Evolutionary conservation across 139 green algal species (phyloP).

Genomic region (Volvox reticuliferus): DNA sequence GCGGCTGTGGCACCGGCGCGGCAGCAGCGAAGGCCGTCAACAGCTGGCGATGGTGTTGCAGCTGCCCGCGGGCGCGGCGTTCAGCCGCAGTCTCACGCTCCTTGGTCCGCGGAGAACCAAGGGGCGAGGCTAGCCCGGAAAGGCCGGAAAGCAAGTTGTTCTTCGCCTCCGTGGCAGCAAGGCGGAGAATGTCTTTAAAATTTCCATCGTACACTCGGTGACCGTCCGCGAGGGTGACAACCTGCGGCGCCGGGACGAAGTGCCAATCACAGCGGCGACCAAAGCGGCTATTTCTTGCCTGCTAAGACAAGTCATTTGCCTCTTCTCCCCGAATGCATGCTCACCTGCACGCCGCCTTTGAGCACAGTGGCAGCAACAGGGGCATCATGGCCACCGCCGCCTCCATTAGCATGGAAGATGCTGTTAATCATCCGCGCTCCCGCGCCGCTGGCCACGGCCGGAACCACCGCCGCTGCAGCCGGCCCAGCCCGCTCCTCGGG

Average conservation of each 20-base stretch:
- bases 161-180: slow-evolving; percentile 29
- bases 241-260: not conserved
- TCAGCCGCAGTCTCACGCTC: not conserved
- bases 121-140: slow-evolving; percentile 1
- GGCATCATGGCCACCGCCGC: not conserved
- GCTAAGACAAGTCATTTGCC: no score
- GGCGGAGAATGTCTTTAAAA: slow-evolving; percentile 15
- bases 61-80: not conserved
- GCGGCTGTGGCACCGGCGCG: not conserved
- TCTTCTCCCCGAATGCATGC: no score
- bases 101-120: not conserved
- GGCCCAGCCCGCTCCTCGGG: not conserved
- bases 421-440: not conserved
- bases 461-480: not conserved
- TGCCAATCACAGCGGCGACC: no score
- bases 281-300: no score
- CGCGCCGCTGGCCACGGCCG: not conserved
- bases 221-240: slow-evolving; percentile 30
- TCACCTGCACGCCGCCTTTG: not conserved
- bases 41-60: not conserved
- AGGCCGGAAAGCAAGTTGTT: not conserved
- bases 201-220: slow-evolving; percentile 42
- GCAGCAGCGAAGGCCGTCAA: not conserved
- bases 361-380: not conserved
- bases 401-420: not conserved